Percentiles rank a stretch among this genome's conserved stretches.
phyloP scores from a whole-genome alignment of 169 alveolate genomes.

The Eimeria tenella region DNA sequence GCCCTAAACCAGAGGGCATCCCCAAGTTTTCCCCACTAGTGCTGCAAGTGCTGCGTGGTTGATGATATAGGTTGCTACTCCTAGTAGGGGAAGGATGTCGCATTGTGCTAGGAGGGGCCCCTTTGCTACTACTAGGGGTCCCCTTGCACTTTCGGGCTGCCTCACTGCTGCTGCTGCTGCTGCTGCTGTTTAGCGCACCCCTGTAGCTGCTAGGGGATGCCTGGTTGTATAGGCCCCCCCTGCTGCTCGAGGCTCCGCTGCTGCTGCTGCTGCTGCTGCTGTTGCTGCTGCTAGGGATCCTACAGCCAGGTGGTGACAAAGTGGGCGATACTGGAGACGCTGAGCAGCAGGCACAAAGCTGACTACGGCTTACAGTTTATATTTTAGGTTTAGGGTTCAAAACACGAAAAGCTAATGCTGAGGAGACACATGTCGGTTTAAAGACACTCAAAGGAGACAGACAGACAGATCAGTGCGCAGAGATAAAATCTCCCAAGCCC shows the following conservation, averaged over 20 bases:
- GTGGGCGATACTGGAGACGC: slow-evolving; percentile 20
- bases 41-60: neutral
- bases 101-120: too few relatives aligned
- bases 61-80: too few relatives aligned
- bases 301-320: neutral
- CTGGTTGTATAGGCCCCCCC: neutral
- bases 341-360: neutral
- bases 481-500: neutral
- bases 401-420: too few relatives aligned
- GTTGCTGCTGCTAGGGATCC: neutral
- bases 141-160: neutral
- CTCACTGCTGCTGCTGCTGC: neutral
- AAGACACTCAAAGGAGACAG: neutral
- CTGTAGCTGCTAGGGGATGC: neutral
- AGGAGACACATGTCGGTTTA: neutral
- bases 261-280: neutral
- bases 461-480: neutral
- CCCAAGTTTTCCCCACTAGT: neutral
- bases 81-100: too few relatives aligned
- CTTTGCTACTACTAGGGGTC: too few relatives aligned
- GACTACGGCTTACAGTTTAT: neutral
- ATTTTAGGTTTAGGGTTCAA: neutral
- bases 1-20: neutral
- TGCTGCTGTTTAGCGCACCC: neutral
- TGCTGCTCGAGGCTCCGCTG: neutral